Evolutionary conservation across 768 basidiomycete species (phyloP).

Genomic region (Macrolepiota fuliginosa): DNA sequence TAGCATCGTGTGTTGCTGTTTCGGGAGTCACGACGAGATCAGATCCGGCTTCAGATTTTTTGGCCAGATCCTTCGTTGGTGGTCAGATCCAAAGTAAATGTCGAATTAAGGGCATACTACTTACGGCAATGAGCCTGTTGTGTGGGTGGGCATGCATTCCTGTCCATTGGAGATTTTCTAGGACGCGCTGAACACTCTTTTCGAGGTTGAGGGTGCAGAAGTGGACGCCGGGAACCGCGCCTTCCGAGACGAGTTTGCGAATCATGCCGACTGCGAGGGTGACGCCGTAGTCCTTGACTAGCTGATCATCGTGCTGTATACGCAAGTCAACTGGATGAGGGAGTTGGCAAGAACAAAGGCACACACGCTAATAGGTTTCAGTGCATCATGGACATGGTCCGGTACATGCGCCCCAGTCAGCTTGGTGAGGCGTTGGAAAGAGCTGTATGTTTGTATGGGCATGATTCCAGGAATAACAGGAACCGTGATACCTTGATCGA

Average conservation of each 20-base stretch:
- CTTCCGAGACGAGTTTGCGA: constrained; percentile 48
- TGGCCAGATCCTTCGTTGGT: constrained; percentile 31
- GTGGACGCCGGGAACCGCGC: constrained; percentile 74
- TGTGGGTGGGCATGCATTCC: constrained; percentile 37
- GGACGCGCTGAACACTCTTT: constrained; percentile 84
- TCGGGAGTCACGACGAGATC: constrained; percentile 60
- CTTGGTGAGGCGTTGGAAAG: constrained; percentile 89
- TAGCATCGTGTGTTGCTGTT: constrained; percentile 62
- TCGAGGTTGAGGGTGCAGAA: constrained; percentile 98
- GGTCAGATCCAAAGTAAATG: constrained; percentile 1
- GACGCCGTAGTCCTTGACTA: constrained; percentile 95
- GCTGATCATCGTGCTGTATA: constrained; percentile 83
- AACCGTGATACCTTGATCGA: constrained; percentile 70
- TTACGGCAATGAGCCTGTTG: constrained; percentile 71
- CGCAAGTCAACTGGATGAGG: neutral
- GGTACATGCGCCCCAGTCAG: constrained; percentile 80
- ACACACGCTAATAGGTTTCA: constrained; percentile 60
- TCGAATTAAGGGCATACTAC: constrained; percentile 7
- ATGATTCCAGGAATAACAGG: constrained; percentile 96
- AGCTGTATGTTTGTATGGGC: constrained; percentile 96
- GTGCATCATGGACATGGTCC: constrained; percentile 7
- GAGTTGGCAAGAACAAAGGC: neutral
- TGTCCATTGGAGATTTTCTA: constrained; percentile 80
- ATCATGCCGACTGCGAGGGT: constrained; percentile 82
- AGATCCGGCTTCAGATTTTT: constrained; percentile 22